Evolutionary conservation across 2,329 filamentous ascomycete genomes (phyloP).

Genomic region (Ophiostoma populinum): DNA sequence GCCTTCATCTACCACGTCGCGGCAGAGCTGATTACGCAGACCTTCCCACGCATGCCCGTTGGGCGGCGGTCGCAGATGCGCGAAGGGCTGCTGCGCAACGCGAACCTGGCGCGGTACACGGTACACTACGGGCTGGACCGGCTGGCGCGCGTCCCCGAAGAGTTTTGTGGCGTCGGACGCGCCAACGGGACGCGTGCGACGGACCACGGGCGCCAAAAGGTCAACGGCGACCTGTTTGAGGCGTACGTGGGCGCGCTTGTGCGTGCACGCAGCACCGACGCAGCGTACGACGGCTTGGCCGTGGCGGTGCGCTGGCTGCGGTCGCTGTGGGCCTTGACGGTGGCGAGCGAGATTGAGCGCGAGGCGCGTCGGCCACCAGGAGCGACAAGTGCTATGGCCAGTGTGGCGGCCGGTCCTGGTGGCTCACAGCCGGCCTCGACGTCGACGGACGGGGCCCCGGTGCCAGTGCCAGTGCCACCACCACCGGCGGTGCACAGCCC

Average conservation of each 20-base stretch:
- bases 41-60: conserved; percentile 45
- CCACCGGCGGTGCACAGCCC: conserved; percentile 6
- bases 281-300: conserved; percentile 32
- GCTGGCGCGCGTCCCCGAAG: conserved; percentile 37
- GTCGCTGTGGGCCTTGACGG: conserved; percentile 51
- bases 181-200: conserved; percentile 21
- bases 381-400: not conserved
- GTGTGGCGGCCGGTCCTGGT: not conserved
- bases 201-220: conserved; percentile 46
- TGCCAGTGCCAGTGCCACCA: not conserved
- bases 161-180: conserved; percentile 21
- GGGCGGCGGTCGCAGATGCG: conserved; percentile 61
- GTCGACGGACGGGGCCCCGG: not conserved
- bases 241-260: conserved; percentile 73
- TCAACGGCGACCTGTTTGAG: conserved; percentile 76
- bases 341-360: conserved; percentile 35
- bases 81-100: conserved; percentile 66
- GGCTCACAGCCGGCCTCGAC: no score
- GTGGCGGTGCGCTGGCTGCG: conserved; percentile 55
- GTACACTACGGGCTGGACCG: conserved; percentile 52
- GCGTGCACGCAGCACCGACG: conserved; percentile 25
- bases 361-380: conserved; percentile 18
- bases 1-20: conserved; percentile 60
- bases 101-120: conserved; percentile 55
- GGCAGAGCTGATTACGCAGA: conserved; percentile 53